A percentile compares a stretch with the other conserved stretches of the same genome.
These are phyloP conservation scores for Talaromyces rugulosus DNA, from an alignment of 2,329 filamentous ascomycete species.

Conservation along the genomic window DNA sequence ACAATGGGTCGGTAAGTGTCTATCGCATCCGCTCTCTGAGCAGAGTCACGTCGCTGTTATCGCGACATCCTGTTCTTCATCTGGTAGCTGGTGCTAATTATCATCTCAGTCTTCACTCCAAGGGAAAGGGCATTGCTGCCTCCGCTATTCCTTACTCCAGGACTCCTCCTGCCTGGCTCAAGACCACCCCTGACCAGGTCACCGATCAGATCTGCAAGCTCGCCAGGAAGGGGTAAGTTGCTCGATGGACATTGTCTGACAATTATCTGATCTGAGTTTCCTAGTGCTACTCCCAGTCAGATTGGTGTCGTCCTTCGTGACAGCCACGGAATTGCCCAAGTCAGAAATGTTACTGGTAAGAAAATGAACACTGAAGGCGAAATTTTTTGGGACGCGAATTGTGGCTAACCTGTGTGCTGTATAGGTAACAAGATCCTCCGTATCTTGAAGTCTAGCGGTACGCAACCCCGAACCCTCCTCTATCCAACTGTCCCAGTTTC, in stretches of 20 bases:
- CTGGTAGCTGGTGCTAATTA: conserved; percentile 43
- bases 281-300: conserved; percentile 86
- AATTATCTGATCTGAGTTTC: not conserved
- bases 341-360: conserved; percentile 95
- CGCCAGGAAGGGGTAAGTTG: conserved; percentile 13
- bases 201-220: conserved; percentile 70
- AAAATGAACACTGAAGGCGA: not conserved
- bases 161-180: conserved; percentile 88
- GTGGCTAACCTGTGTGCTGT: conserved; percentile 37
- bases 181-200: conserved; percentile 97
- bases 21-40: not conserved
- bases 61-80: not conserved
- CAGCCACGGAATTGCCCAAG: conserved; percentile 95
- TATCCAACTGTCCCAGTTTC: not conserved
- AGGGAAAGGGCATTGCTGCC: conserved; percentile 98
- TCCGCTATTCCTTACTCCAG: conserved; percentile 97
- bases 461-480: conserved; percentile 31
- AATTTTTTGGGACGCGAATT: not conserved
- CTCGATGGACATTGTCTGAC: not conserved
- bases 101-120: conserved; percentile 78
- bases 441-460: conserved; percentile 98
- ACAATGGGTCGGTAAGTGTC: conserved; percentile 18
- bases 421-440: conserved; percentile 99
- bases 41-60: not conserved
- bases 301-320: conserved; percentile 99